These are phyloP conservation scores for Aspergillus ochraceoroseus DNA, from an alignment of 2,329 filamentous ascomycete species.

Conservation along the genomic window DNA sequence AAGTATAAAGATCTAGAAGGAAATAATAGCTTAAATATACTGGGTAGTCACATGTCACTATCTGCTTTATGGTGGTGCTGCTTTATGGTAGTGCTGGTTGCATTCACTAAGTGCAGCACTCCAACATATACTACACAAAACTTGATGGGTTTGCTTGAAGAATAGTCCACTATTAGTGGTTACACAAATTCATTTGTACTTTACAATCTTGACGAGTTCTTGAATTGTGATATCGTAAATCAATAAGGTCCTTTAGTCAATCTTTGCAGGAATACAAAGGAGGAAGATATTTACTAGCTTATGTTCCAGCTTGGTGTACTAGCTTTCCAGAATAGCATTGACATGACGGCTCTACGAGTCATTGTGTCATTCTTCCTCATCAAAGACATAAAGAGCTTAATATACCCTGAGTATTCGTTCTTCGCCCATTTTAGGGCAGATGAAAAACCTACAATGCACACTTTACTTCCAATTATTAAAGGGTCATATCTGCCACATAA, in stretches of 20 bases:
- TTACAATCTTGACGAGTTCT: slow-evolving; percentile 38
- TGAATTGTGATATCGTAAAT: slow-evolving; percentile 35
- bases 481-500: slow-evolving; percentile 1
- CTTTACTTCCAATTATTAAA: not conserved
- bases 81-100: too few species aligned
- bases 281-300: slow-evolving; percentile 25
- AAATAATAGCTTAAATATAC: too few species aligned
- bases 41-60: too few species aligned
- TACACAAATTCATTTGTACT: slow-evolving; percentile 33
- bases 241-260: slow-evolving; percentile 47
- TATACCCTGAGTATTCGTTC: slow-evolving; percentile 28
- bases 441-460: not conserved
- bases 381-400: slow-evolving; percentile 37
- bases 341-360: slow-evolving; percentile 43
- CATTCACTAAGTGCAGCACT: too few species aligned
- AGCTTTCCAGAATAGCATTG: slow-evolving; percentile 38
- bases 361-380: slow-evolving; percentile 47
- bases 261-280: slow-evolving; percentile 27
- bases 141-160: slow-evolving; percentile 28
- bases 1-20: too few species aligned
- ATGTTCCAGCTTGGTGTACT: slow-evolving; percentile 48
- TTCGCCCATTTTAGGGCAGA: slow-evolving; percentile 6
- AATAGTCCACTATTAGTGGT: slow-evolving; percentile 39
- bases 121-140: slow-evolving; percentile 24
- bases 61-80: too few species aligned